Base-by-base conservation (phyloP, 768 basidiomycete genomes). In the Leccinum rimulosum region DNA sequence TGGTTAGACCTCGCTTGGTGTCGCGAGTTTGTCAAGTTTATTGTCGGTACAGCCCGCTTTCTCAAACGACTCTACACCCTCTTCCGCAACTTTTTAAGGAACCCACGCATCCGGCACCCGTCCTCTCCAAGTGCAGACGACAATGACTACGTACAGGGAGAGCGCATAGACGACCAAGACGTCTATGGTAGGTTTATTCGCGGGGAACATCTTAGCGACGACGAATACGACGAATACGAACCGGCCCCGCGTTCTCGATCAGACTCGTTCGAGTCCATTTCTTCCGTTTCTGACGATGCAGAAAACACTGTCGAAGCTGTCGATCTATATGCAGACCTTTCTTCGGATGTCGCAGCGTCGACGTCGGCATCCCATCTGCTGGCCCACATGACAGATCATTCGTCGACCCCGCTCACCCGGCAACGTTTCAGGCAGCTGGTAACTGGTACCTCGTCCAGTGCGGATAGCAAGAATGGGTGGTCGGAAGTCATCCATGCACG, bases 111-210 rank as follows among this genome's bases (percentile, higher is more conserved):
- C 33, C 48, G n/a, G 22, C n/a, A 54, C 38, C 52, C 6, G 28
- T 56, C 40, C 19, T 59, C 61, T 30, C 31, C 43, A 55, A 63
- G 45, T 31, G 45, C 28, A 19, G 61, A 53, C 52, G 61, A 60
- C 55, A 40, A 56, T 54, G 64, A 57, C 47, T 52, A 50, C 51
- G 19, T 19, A 12, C 61, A 58, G 28, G 38, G 27, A 33, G 63
- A 38, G 27, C 66, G 63, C n/a, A 61, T 60, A 48, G 74, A 63
- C 25, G 77, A 78, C 5, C 72, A 66, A 28, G 77, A 78, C 38
- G 58, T 80, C 2, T 89, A 88, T 68, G 70, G 73, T 58, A 75
- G 81, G 33, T 89, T 90, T 64, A 72, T 88, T 60, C 76, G 80
- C 15, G 88, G 86, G 11, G 87, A 88, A 55, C 74, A 67, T 6